Conservation (phyloP, 2,329 filamentous ascomycete species). For the Fusarium coicis region DNA sequence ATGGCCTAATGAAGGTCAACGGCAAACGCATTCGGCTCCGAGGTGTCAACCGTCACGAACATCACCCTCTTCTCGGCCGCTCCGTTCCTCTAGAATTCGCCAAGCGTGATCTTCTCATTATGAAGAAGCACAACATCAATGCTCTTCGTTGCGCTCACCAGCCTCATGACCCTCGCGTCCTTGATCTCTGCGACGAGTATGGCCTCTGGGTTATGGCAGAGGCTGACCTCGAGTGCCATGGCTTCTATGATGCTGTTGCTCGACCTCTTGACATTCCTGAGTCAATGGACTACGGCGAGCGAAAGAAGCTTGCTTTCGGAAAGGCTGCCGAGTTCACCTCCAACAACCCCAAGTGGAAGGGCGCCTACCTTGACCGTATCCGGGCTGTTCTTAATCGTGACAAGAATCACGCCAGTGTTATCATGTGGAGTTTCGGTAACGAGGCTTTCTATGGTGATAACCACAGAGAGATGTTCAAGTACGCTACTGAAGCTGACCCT, state of each 20-base stretch:
- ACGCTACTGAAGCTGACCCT: conserved; percentile 66
- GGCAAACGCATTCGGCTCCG: conserved; percentile 69
- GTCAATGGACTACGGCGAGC: conserved; percentile 68
- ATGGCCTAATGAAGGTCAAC: conserved; percentile 73
- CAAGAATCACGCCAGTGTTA: conserved; percentile 76
- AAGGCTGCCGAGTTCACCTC: conserved; percentile 68
- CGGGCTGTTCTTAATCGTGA: conserved; percentile 73
- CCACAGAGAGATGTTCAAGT: conserved; percentile 74
- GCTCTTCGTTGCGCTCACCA: conserved; percentile 76
- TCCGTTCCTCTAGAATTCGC: conserved; percentile 72
- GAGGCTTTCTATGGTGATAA: conserved; percentile 79
- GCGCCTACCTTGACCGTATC: conserved; percentile 75
- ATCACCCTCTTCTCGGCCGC: conserved; percentile 72
- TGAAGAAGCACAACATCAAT: conserved; percentile 79
- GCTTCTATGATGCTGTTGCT: conserved; percentile 62
- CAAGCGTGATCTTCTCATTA: conserved; percentile 69
- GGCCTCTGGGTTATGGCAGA: conserved; percentile 70
- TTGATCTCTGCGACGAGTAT: conserved; percentile 72
- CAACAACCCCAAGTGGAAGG: conserved; percentile 69
- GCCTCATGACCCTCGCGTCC: conserved; percentile 69
- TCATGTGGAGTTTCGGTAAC: conserved; percentile 80
- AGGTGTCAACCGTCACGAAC: conserved; percentile 73
- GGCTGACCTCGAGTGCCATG: conserved; percentile 64
- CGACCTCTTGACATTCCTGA: conserved; percentile 64
- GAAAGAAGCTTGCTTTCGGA: conserved; percentile 65